Evolutionary conservation across 768 basidiomycete species (phyloP).

Genomic region (Naganishia friedmannii): DNA sequence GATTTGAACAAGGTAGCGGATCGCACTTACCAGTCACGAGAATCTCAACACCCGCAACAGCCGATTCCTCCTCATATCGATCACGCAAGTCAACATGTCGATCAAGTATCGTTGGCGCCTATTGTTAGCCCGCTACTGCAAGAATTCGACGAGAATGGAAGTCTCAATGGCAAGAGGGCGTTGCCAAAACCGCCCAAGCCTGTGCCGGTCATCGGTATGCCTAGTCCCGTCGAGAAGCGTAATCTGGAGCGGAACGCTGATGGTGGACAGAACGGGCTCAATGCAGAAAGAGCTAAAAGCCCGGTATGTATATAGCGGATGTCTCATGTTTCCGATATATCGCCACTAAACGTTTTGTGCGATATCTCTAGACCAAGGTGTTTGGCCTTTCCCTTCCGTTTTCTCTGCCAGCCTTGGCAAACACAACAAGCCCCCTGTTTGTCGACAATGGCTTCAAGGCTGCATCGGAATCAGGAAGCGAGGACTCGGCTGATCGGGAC

Average conservation of each 20-base stretch:
- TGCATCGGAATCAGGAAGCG: slow-evolving; percentile 22
- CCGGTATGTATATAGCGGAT: slow-evolving; percentile 16
- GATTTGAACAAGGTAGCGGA: not conserved
- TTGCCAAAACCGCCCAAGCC: slow-evolving; percentile 45
- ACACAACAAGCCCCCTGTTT: slow-evolving; percentile 45
- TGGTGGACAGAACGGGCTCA: slow-evolving; percentile 36
- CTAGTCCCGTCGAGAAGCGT: slow-evolving; percentile 41
- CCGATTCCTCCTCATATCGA: not conserved
- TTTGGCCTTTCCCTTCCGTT: slow-evolving; percentile 42
- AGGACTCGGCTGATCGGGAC: slow-evolving; percentile 8
- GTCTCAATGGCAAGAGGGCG: slow-evolving; percentile 30
- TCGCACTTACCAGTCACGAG: not conserved
- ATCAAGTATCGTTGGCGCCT: not conserved
- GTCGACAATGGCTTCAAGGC: slow-evolving; percentile 31
- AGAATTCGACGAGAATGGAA: not conserved
- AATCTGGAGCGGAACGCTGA: slow-evolving; percentile 7
- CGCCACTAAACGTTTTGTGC: not conserved
- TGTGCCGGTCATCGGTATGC: slow-evolving; percentile 36
- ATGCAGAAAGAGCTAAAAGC: slow-evolving; percentile 25
- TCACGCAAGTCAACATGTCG: not conserved
- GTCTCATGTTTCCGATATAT: not conserved
- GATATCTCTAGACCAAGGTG: slow-evolving; percentile 35
- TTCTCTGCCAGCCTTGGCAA: slow-evolving; percentile 42
- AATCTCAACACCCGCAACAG: not conserved
- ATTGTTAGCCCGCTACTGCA: slow-evolving; percentile 1